Percentiles rank a stretch among this genome's conserved stretches.
phyloP scores from a whole-genome alignment of 768 basidiomycete genomes.

The Psilocybe tampanensis region DNA sequence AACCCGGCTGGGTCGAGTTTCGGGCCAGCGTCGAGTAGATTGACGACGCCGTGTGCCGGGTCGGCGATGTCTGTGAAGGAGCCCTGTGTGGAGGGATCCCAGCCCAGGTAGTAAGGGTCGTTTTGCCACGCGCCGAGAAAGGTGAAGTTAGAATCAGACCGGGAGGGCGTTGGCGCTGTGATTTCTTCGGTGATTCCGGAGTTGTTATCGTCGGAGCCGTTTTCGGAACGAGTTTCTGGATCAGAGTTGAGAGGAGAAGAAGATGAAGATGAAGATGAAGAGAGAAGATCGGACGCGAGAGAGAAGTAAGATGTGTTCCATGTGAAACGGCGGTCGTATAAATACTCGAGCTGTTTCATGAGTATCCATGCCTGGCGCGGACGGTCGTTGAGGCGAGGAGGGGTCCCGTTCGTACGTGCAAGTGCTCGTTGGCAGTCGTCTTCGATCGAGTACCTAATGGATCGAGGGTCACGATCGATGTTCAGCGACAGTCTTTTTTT shows the following conservation, averaged over 20 bases:
- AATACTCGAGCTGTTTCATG: conserved; percentile 30
- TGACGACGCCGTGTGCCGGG: conserved; percentile 20
- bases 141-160: too few species aligned
- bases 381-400: conserved; percentile 25
- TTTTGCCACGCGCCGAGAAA: conserved; percentile 27
- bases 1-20: conserved; percentile 15
- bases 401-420: too few species aligned
- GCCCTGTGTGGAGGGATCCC: conserved; percentile 23
- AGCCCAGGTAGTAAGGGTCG: conserved; percentile 21
- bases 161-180: too few species aligned
- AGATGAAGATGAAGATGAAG: background rate
- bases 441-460: conserved; percentile 36
- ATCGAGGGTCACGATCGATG: too few species aligned
- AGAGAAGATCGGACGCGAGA: conserved; percentile 1
- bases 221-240: too few species aligned
- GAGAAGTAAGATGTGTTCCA: conserved; percentile 30
- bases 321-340: conserved; percentile 25
- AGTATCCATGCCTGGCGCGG: conserved; percentile 29
- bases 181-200: too few species aligned
- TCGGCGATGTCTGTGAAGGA: conserved; percentile 25
- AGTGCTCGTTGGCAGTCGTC: conserved; percentile 23
- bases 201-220: too few species aligned
- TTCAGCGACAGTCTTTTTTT: too few species aligned
- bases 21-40: conserved; percentile 18
- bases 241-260: too few species aligned